A percentile compares a stretch with the other conserved stretches of the same genome.
These are phyloP conservation scores for Debaryomycetaceae sp. DNA, from an alignment of 1,139 yeast genomes.

Conservation along the genomic window DNA sequence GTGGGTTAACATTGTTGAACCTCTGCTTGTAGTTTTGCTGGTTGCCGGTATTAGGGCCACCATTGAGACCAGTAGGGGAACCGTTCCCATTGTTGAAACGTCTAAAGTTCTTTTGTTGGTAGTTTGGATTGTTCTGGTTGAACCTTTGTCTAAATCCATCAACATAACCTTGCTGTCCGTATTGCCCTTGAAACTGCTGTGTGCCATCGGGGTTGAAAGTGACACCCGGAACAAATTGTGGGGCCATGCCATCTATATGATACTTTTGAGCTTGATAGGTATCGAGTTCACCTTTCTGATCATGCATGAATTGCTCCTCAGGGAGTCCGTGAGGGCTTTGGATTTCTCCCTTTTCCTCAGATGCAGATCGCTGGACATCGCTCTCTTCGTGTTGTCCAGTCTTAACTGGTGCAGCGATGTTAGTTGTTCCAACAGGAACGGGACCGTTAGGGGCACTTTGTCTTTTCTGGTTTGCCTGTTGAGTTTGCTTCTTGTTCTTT, in stretches of 20 bases:
- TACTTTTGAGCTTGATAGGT: not conserved
- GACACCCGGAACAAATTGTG: not conserved
- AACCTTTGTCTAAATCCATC: constrained; percentile 9
- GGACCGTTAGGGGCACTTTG: not conserved
- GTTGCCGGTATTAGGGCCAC: constrained; percentile 3
- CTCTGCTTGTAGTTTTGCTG: constrained; percentile 16
- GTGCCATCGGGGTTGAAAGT: not conserved
- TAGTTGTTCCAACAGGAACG: not conserved
- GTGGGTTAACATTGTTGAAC: constrained; percentile 14
- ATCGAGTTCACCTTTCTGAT: not conserved
- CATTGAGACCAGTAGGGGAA: constrained; percentile 3
- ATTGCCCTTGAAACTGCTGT: constrained; percentile 1
- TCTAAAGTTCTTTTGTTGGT: constrained; percentile 16
- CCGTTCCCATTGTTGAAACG: constrained; percentile 14
- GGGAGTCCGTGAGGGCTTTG: not conserved
- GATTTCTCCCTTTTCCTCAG: not conserved
- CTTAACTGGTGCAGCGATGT: not conserved
- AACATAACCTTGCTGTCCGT: constrained; percentile 6
- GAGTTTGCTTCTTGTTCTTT: constrained; percentile 26
- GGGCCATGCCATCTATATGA: not conserved
- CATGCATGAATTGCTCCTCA: not conserved
- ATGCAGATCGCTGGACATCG: not conserved
- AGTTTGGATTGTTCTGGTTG: constrained; percentile 3
- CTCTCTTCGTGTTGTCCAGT: constrained; percentile 1
- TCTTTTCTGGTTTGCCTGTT: constrained; percentile 2